Evolutionary conservation across 2,329 filamentous ascomycete genomes (phyloP), one percentile per base, ranked within the genome.

Genomic region (Thielaviopsis ethacetica): DNA sequence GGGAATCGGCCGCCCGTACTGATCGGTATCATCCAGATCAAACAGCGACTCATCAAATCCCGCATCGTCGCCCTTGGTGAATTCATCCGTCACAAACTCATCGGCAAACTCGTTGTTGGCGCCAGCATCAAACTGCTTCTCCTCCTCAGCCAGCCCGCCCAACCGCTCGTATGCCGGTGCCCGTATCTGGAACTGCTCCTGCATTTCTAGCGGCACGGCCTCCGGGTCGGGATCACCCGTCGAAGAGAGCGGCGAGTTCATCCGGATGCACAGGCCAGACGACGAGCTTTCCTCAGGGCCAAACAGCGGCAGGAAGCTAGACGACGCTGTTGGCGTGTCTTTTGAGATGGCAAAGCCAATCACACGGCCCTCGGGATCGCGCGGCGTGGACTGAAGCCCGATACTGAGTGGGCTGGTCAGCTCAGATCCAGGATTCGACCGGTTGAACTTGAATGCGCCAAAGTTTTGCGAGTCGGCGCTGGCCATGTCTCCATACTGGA

Each of bases 11-110:
- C 82, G 73, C 17, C 82, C 81, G 65, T 79, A 84, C 62, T 76
- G 68, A 67, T 85, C 77, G 15, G 82, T 82, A 65, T 84, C 81
- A 56, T 85, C 75, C 34, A 82, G 75, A 63, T 89, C 85, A 65
- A 89, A 88, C 15, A 88, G 76, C 5, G 82, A 84, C 67, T 89
- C 85, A 62, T 89, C 84, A 67, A 89, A 88, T 1, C 77, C 73
- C 0, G 73, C 72, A 1, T 75, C 74, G 27, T 84, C 79, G 19
- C 75, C 75, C 60, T 77, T 51, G 1, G 38, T 54, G 38, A 63
- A 63, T 27, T 62, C 73, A 49, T 61, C 56, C 3, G 56, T 61
- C 15, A 58, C 52, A 2, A 75, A 71, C 55, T 74, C 72, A 59
- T 73, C 74, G 7, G 75, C 72, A 64, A 79, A 76, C 57, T 73